Conservation (phyloP, 2,329 filamentous ascomycete genomes). For the Amylocarpus encephaloides region DNA sequence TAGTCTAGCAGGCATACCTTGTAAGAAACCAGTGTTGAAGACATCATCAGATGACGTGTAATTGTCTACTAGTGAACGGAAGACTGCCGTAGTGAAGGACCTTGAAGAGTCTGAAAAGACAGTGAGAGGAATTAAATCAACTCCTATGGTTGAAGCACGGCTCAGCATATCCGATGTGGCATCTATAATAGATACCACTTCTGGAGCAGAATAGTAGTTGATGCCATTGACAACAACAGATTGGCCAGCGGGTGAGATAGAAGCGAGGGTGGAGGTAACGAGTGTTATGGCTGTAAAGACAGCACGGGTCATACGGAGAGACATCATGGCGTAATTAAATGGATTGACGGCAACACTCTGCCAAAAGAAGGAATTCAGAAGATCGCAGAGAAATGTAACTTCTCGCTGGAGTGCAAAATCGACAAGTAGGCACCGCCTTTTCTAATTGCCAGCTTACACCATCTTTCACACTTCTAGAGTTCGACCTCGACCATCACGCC, state of each 20-base stretch:
- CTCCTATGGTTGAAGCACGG: slow-evolving; percentile 10
- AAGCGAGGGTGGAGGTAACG: slow-evolving; percentile 3
- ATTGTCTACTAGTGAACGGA: slow-evolving; percentile 17
- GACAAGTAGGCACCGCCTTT: not conserved
- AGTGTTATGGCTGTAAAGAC: slow-evolving; percentile 4
- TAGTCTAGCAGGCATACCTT: slow-evolving; percentile 13
- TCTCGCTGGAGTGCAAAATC: not conserved
- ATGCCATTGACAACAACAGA: slow-evolving; percentile 29
- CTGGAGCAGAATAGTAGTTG: slow-evolving; percentile 28
- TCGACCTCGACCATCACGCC: no score
- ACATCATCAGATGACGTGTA: slow-evolving; percentile 26
- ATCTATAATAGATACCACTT: slow-evolving; percentile 19
- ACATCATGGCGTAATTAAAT: not conserved
- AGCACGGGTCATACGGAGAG: not conserved
- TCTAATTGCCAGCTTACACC: not conserved
- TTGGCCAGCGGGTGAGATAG: slow-evolving; percentile 11
- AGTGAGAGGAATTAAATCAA: slow-evolving; percentile 25
- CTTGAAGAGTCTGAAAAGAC: slow-evolving; percentile 16
- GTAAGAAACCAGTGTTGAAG: slow-evolving; percentile 25
- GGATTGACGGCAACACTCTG: not conserved
- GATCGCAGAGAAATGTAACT: not conserved
- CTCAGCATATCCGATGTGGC: slow-evolving; percentile 12
- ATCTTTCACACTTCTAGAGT: no score
- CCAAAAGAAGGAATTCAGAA: not conserved
- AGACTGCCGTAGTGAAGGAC: slow-evolving; percentile 17